Evolutionary conservation across 2,329 filamentous ascomycete species (phyloP), one percentile per base, ranked within the genome.

Genomic region (Aschersonia sp.): DNA sequence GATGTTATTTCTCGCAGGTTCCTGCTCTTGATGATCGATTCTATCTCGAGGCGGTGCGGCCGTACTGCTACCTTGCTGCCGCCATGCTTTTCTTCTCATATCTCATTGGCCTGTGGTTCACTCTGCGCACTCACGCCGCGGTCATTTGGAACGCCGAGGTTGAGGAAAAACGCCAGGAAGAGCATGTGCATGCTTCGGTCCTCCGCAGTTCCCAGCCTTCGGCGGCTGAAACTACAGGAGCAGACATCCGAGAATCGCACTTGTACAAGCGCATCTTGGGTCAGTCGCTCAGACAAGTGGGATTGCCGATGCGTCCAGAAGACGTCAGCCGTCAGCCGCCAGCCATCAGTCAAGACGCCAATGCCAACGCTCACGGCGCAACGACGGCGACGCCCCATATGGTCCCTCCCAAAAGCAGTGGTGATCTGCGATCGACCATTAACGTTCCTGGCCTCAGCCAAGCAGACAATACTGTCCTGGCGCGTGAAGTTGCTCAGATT

Each of bases 201-300:
- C 47, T 64, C 45, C 58, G 64, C 31, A 52, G 65, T 30, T 65
- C 66, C 20, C 66, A 69, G 41, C 57, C 54, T 9, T 59, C 66
- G 5, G 53, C 68, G 4, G 69, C 60, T 30, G 72, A 79, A 42
- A 65, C 71, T 5, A 70, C 72, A 40, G 73, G 72, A 47, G 68
- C 74, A 28, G 86, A 94, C 53, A 85, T 97, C 52, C 82, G 89
- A 44, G 88, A 95, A 49, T 88, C 87, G 41, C 82, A 89, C 54
- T 70, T 97, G 30, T 97, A 97, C 68, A 95, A 92, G 65, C 84
- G 89, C 49, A 94, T 97, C 52, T 72, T 97, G 4, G 89, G 87
- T 4, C 89, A 96, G 65, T 94, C 89, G 4, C 67, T 96, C 54
- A 87, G 84, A 58, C 86, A 94, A 58, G 82, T 85, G 51, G 89